phyloP scores from a whole-genome alignment of 805 yeast genomes.

The Candida succiphila region DNA sequence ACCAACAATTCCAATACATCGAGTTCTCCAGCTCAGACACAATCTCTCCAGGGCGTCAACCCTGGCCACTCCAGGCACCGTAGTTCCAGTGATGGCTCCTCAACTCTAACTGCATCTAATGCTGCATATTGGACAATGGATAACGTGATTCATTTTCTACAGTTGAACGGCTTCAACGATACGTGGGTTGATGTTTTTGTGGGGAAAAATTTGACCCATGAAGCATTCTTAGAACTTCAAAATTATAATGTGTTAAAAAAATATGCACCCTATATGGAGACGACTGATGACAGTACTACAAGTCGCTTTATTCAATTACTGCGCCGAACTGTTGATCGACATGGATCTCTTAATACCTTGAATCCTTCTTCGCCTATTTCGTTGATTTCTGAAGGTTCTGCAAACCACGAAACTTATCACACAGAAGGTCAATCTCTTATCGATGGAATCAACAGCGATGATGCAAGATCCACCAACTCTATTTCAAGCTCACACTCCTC shows the following conservation, averaged over 20 bases:
- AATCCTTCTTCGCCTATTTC: conserved; percentile 10
- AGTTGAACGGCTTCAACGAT: conserved; percentile 53
- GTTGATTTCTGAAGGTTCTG: conserved; percentile 9
- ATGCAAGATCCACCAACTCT: conserved; percentile 1
- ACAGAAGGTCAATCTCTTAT: not conserved
- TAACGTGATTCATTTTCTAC: conserved; percentile 64
- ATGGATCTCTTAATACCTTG: conserved; percentile 3
- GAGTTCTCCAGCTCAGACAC: no score
- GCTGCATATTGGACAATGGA: conserved; percentile 64
- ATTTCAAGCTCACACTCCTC: not conserved
- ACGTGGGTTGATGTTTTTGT: conserved; percentile 65
- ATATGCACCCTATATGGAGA: conserved; percentile 26
- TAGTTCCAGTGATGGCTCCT: no score
- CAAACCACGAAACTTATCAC: not conserved
- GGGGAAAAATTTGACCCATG: conserved; percentile 47
- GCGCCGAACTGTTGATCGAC: conserved; percentile 30
- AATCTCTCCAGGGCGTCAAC: no score
- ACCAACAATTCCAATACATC: not conserved
- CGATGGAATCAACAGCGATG: not conserved
- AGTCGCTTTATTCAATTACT: conserved; percentile 46
- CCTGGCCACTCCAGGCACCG: no score
- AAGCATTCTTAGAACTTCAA: conserved; percentile 53
- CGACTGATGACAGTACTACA: conserved; percentile 40
- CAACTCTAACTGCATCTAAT: conserved; percentile 30
- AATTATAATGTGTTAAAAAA: conserved; percentile 43